A percentile compares a stretch with the other conserved stretches of the same genome.
phyloP scores from a whole-genome alignment of 140 eudicot species.

The Oenanthe javanica region DNA sequence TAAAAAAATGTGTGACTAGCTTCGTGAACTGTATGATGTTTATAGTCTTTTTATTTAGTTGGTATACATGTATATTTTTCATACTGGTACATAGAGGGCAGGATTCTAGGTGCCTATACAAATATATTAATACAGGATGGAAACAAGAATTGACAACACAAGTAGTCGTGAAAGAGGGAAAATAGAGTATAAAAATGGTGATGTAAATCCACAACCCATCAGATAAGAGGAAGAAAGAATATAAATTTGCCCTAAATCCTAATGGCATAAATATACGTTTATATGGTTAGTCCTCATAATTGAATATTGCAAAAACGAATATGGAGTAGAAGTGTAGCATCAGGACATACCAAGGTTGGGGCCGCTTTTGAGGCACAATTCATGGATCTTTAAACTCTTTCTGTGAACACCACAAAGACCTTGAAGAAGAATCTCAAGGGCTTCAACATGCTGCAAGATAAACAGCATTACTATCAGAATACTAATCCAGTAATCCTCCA shows the following conservation, averaged over 20 bases:
- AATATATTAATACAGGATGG: neutral
- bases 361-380: constrained; percentile 71
- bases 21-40: neutral
- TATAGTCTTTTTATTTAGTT: neutral
- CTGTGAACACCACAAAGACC: constrained; percentile 85
- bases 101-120: neutral
- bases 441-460: constrained; percentile 84
- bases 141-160: neutral
- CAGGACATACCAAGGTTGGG: constrained; percentile 64
- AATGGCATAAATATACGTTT: neutral
- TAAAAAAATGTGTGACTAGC: neutral
- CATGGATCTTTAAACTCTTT: constrained; percentile 67
- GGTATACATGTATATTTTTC: neutral
- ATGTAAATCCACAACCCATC: neutral
- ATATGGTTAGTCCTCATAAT: neutral
- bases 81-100: neutral
- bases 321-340: neutral
- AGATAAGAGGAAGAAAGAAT: neutral
- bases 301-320: neutral
- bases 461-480: neutral
- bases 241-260: neutral
- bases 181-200: neutral
- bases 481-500: neutral
- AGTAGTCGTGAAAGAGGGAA: neutral
- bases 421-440: constrained; percentile 92